These are phyloP conservation scores for Pleochaeta shiraiana DNA, from an alignment of 2,329 filamentous ascomycete species.

Conservation along the genomic window DNA sequence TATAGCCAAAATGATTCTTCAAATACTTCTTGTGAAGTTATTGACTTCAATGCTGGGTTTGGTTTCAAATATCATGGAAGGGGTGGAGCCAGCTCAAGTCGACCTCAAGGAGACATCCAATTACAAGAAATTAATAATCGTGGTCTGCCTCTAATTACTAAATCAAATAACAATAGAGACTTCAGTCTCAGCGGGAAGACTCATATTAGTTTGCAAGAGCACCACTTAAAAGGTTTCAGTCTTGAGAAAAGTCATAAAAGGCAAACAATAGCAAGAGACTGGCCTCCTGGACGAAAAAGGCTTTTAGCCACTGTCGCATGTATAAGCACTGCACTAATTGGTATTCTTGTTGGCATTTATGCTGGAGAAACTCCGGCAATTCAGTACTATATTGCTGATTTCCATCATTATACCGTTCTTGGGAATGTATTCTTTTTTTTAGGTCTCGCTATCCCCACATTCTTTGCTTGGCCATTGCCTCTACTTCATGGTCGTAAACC, in stretches of 20 bases:
- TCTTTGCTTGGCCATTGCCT: conserved; percentile 52
- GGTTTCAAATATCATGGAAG: conserved; percentile 8
- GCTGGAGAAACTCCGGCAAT: conserved; percentile 59
- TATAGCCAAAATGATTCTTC: conserved; percentile 13
- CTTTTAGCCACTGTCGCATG: conserved; percentile 48
- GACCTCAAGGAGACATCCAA: conserved; percentile 6
- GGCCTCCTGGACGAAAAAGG: conserved; percentile 42
- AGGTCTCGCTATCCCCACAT: conserved; percentile 45
- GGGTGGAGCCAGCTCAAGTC: conserved; percentile 3
- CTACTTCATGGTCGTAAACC: conserved; percentile 57
- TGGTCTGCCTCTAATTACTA: conserved; percentile 10
- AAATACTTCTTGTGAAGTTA: conserved; percentile 9
- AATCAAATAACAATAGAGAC: conserved; percentile 8
- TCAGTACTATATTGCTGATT: conserved; percentile 53
- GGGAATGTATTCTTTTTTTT: conserved; percentile 55
- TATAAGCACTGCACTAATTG: conserved; percentile 48
- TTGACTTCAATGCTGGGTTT: conserved; percentile 14
- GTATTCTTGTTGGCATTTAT: conserved; percentile 52
- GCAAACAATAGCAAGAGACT: conserved; percentile 50
- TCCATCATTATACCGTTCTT: conserved; percentile 41
- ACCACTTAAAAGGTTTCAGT: conserved; percentile 26
- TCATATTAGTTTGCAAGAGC: conserved; percentile 30
- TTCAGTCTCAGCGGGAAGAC: conserved; percentile 27
- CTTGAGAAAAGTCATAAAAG: conserved; percentile 32
- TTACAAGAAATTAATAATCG: conserved; percentile 10